Evolutionary conservation across 257 asterid genomes (phyloP).

Genomic region (Przewalskia tangutica): DNA sequence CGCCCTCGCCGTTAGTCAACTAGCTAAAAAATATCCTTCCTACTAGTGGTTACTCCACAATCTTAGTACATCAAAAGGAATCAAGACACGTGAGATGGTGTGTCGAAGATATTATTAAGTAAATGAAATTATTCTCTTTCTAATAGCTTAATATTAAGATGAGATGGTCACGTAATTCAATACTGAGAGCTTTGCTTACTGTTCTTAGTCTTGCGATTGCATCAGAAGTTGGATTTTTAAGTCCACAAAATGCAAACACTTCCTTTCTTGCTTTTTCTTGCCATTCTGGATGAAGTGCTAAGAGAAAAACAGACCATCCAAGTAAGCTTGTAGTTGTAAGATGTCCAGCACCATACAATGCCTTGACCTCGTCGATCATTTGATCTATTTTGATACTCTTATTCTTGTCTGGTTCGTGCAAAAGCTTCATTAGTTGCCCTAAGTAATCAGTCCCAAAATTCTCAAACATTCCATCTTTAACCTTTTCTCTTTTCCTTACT

Average conservation of each 20-base stretch:
- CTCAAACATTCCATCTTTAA: conserved; percentile 5
- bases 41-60: too few relatives aligned
- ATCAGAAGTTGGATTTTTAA: conserved; percentile 32
- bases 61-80: too few relatives aligned
- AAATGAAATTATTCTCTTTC: not conserved
- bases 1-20: too few relatives aligned
- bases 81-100: too few relatives aligned
- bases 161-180: not conserved
- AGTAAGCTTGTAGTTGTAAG: conserved; percentile 38
- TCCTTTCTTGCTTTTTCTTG: conserved; percentile 56
- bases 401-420: conserved; percentile 19
- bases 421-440: conserved; percentile 36
- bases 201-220: conserved; percentile 44
- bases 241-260: conserved; percentile 23
- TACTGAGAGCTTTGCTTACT: conserved; percentile 11
- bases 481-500: conserved; percentile 27
- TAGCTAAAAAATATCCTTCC: too few relatives aligned
- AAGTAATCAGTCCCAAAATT: conserved; percentile 34
- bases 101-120: not conserved
- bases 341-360: conserved; percentile 43
- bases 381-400: conserved; percentile 34
- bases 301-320: conserved; percentile 40
- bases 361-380: conserved; percentile 45
- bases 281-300: conserved; percentile 44
- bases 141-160: too few relatives aligned